Evolutionary conservation across 306 rosid genomes (phyloP).

Genomic region (Acacia crassicarpa): DNA sequence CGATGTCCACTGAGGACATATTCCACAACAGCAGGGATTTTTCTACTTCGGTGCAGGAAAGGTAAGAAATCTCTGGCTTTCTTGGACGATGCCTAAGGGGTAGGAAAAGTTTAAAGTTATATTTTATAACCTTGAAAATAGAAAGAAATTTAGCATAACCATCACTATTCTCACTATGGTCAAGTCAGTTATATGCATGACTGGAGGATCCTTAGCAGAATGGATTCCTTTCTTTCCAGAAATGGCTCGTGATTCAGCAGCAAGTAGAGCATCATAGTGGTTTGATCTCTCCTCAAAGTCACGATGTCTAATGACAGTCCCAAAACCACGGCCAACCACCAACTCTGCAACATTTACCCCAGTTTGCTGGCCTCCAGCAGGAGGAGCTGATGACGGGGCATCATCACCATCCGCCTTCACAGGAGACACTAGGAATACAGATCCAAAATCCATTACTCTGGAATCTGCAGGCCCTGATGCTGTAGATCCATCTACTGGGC

Average conservation of each 20-base stretch:
- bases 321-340: constrained; percentile 85
- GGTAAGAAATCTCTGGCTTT: constrained; percentile 92
- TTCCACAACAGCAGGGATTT: constrained; percentile 91
- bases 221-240: constrained; percentile 83
- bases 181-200: constrained; percentile 95
- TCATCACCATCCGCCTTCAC: constrained; percentile 75
- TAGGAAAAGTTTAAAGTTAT: background rate
- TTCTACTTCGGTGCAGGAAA: constrained; percentile 84
- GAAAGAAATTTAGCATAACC: constrained; percentile 11
- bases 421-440: constrained; percentile 66
- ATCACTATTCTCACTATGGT: constrained; percentile 52
- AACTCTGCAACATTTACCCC: constrained; percentile 80
- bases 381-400: constrained; percentile 46
- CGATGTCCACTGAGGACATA: constrained; percentile 99
- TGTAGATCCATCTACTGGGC: constrained; percentile 56
- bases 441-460: constrained; percentile 94
- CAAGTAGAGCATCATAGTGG: constrained; percentile 90
- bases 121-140: constrained; percentile 10
- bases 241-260: constrained; percentile 87
- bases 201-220: constrained; percentile 96
- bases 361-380: constrained; percentile 55
- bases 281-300: constrained; percentile 98
- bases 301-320: constrained; percentile 89
- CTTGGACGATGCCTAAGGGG: constrained; percentile 77
- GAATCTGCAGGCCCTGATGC: constrained; percentile 66